phyloP scores from a whole-genome alignment of 1,139 yeast genomes.

The Kodamaea derodonti region DNA sequence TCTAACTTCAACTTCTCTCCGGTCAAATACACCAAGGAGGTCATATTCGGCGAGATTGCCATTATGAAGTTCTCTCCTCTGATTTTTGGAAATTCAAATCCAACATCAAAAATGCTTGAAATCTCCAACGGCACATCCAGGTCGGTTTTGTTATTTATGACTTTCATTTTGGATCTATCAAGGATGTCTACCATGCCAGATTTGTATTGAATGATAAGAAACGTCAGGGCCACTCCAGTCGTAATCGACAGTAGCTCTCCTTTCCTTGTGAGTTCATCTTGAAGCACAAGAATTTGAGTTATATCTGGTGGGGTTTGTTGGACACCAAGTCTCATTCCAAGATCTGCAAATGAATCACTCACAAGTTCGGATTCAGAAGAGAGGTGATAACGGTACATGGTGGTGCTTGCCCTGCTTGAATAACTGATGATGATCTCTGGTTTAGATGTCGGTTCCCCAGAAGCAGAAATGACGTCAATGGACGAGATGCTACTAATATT shows the following conservation, averaged over 20 bases:
- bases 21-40: constrained; percentile 41
- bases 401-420: constrained; percentile 19
- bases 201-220: constrained; percentile 26
- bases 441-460: constrained; percentile 27
- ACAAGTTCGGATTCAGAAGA: constrained; percentile 23
- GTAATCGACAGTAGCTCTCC: constrained; percentile 21
- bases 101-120: constrained; percentile 52
- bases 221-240: constrained; percentile 21
- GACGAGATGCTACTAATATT: constrained; percentile 12
- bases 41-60: constrained; percentile 56
- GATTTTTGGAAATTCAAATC: constrained; percentile 43
- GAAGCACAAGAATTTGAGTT: constrained; percentile 15
- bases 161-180: constrained; percentile 30
- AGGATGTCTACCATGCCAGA: constrained; percentile 44
- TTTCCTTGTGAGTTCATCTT: constrained; percentile 20
- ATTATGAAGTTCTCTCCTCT: constrained; percentile 31
- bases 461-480: constrained; percentile 45
- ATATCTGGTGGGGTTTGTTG: constrained; percentile 5
- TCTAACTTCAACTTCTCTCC: constrained; percentile 22
- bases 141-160: constrained; percentile 12
- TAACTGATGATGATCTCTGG: constrained; percentile 38
- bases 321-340: constrained; percentile 27
- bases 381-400: constrained; percentile 36
- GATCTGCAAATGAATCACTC: constrained; percentile 29
- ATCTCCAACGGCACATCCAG: constrained; percentile 28